Percentiles rank a stretch among this genome's conserved stretches.
Evolutionary conservation across 1,284 basidiomycete species (phyloP).

Genomic region (Spongispora temasekensis): DNA sequence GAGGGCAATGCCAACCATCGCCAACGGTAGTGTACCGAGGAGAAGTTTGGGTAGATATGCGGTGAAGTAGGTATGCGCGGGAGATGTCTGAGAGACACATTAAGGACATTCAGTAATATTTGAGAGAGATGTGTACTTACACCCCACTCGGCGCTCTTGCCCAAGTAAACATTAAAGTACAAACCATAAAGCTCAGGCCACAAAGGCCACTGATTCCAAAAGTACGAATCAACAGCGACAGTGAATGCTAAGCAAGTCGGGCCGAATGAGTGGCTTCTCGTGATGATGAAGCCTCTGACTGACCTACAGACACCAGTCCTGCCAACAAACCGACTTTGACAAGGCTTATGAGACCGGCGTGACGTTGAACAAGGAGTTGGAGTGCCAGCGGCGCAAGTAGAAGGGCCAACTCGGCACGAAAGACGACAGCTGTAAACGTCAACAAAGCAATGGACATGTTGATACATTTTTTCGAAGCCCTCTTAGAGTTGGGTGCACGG

Average conservation of each 20-base stretch:
- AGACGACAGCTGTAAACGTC: constrained; percentile 69
- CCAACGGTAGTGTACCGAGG: constrained; percentile 65
- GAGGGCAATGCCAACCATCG: constrained; percentile 49
- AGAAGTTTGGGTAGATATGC: constrained; percentile 80
- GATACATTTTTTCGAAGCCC: constrained; percentile 40
- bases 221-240: constrained; percentile 77
- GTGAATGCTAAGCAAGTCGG: constrained; percentile 50
- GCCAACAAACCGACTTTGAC: constrained; percentile 56
- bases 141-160: constrained; percentile 92
- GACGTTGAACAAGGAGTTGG: constrained; percentile 51
- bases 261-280: not conserved
- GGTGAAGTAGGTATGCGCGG: constrained; percentile 71
- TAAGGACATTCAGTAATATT: too few relatives aligned
- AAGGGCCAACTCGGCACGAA: constrained; percentile 80
- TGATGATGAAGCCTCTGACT: constrained; percentile 21
- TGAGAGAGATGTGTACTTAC: constrained; percentile 48
- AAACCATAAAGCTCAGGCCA: constrained; percentile 89
- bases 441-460: constrained; percentile 51
- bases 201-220: constrained; percentile 72
- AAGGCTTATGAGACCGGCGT: constrained; percentile 47
- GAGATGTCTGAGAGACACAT: constrained; percentile 62
- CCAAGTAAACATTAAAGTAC: constrained; percentile 87
- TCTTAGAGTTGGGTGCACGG: constrained; percentile 43
- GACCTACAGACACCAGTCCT: constrained; percentile 60
- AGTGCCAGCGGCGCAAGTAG: constrained; percentile 66